Conservation (phyloP, 495 filamentous ascomycete species). For the Hamigera avellanea region DNA sequence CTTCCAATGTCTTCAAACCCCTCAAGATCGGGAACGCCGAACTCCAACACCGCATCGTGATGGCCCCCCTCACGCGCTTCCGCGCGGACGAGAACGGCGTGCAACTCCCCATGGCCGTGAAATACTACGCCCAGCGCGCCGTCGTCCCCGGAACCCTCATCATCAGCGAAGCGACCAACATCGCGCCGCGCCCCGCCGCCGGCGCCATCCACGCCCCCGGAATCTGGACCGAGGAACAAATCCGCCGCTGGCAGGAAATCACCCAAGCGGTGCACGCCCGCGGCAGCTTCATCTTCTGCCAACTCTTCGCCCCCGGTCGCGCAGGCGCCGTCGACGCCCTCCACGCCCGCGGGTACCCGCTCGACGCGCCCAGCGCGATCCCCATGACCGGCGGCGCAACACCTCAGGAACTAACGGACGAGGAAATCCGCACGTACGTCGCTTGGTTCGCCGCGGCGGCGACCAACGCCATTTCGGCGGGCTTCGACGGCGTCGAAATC, state of each 20-base stretch:
- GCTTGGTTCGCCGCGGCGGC: conserved; percentile 45
- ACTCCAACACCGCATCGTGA: conserved; percentile 35
- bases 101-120: conserved; percentile 24
- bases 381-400: conserved; percentile 23
- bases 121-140: conserved; percentile 43
- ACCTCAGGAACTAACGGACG: conserved; percentile 39
- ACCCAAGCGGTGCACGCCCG: conserved; percentile 55
- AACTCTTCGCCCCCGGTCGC: conserved; percentile 60
- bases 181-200: conserved; percentile 38
- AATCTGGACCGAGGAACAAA: conserved; percentile 49
- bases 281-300: conserved; percentile 47
- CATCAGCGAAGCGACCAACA: conserved; percentile 50
- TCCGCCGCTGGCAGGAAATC: conserved; percentile 45
- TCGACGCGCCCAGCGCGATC: conserved; percentile 31
- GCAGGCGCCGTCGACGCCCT: conserved; percentile 27
- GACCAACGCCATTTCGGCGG: conserved; percentile 50
- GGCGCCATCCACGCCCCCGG: conserved; percentile 46
- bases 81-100: conserved; percentile 24
- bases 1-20: conserved; percentile 19
- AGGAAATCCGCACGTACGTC: conserved; percentile 53
- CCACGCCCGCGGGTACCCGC: conserved; percentile 15
- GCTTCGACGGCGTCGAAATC: conserved; percentile 70
- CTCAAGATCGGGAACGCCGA: conserved; percentile 27
- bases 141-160: conserved; percentile 38
- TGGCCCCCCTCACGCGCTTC: conserved; percentile 41